Evolutionary conservation across 306 rosid species (phyloP).

Genomic region (Fragaria iinumae): DNA sequence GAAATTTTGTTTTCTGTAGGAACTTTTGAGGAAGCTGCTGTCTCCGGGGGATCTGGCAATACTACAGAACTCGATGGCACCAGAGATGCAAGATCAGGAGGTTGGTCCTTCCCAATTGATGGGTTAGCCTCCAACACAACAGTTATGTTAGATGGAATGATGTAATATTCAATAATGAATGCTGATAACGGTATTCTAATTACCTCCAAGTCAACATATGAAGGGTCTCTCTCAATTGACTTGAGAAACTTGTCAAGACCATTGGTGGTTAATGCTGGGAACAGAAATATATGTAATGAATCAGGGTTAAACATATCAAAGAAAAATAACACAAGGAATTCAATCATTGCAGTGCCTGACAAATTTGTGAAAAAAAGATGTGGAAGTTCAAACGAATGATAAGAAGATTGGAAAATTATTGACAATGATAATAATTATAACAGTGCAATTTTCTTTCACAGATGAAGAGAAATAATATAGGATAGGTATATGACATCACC

Average conservation of each 20-base stretch:
- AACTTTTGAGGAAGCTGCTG: slow-evolving; percentile 44
- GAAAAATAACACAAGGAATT: background rate
- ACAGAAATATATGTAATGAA: slow-evolving; percentile 10
- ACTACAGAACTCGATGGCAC: slow-evolving; percentile 56
- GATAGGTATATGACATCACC: background rate
- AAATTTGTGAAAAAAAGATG: background rate
- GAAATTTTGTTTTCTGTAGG: slow-evolving; percentile 37
- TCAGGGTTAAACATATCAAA: background rate
- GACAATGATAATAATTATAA: background rate
- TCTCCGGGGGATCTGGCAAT: slow-evolving; percentile 54
- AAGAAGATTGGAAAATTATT: background rate
- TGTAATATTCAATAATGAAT: slow-evolving; percentile 1
- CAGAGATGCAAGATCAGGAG: slow-evolving; percentile 89
- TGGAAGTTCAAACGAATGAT: background rate
- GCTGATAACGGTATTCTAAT: slow-evolving; percentile 17
- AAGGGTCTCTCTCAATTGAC: slow-evolving; percentile 69
- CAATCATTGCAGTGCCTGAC: background rate
- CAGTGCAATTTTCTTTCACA: background rate
- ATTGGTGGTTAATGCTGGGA: slow-evolving; percentile 59
- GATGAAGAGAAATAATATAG: background rate
- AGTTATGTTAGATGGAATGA: slow-evolving; percentile 14
- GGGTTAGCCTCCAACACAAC: slow-evolving; percentile 72
- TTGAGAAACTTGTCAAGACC: slow-evolving; percentile 78
- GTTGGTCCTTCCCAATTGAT: slow-evolving; percentile 82
- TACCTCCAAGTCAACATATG: slow-evolving; percentile 95